Base-by-base conservation (phyloP, 2,329 filamentous ascomycete genomes). In the Aspergillus alliaceus region DNA sequence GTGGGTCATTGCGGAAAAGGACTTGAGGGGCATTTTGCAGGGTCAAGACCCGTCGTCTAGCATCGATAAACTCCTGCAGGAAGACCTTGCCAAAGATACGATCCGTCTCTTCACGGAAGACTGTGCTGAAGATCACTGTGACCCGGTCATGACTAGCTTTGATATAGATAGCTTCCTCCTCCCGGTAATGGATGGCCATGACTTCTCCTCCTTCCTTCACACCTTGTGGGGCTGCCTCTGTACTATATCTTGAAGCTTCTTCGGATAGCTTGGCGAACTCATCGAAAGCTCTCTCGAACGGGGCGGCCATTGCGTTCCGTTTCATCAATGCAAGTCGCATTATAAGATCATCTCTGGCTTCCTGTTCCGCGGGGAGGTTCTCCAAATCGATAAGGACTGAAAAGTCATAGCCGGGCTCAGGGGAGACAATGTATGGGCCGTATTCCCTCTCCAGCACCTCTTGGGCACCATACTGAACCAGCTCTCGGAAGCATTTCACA, bases 21-120 rank as follows among this genome's bases (percentile, higher is more conserved):
- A 99, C 95, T 77, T 99, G 95, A 1, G 95, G 95, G 18, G 96
- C 95, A 75, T 99, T 99, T 79, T 99, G 96, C 62, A 99, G 96
- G 20, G 93, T 93, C 59, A 70, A 64, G 24, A 74, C 75, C 79
- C 95, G 88, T 74, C 93, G 86, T 75, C 95, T 84, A 8, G 96
- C 95, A 78, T 99, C 95, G 56, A 98, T 96, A 65, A 99, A 99
- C 77, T 99, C 95, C 79, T 97, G 93, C 66, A 99, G 86, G 73
- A 99, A 99, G 14, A 99, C 92, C 79, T 97, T 98, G 67, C 95
- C 95, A 70, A 96, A 99, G 57, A 99, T 91, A 60, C 93, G 84
- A 73, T 99, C 95, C 54, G 96, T 99, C 79, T 99, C 96, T 73
- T 99, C 96, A 57, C 91, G 85, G 83, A 99, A 99, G 52, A 98